A percentile compares a stretch with the other conserved stretches of the same genome.
These are phyloP conservation scores for Phytophthora fragariae DNA, from an alignment of 352 stramenopile genomes.

Conservation along the genomic window DNA sequence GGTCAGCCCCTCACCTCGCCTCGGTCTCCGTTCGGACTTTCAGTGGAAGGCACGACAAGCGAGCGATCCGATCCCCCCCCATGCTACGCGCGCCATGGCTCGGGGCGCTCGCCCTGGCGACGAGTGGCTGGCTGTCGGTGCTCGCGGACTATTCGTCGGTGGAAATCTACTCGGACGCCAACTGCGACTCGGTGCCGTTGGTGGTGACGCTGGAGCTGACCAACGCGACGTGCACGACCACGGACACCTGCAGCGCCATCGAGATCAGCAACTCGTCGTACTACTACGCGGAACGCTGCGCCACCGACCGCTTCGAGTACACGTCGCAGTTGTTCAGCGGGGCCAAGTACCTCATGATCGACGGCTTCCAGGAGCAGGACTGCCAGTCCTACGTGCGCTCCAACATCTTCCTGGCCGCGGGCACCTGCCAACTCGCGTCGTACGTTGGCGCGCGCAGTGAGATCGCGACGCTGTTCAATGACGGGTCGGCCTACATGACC, in stretches of 20 bases:
- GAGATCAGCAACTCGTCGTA: constrained; percentile 48
- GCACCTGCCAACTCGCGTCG: constrained; percentile 48
- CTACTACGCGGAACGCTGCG: constrained; percentile 44
- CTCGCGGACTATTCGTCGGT: constrained; percentile 38
- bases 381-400: constrained; percentile 39
- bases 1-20: constrained; percentile 5
- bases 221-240: constrained; percentile 27
- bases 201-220: constrained; percentile 40
- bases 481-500: constrained; percentile 48
- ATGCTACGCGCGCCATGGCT: constrained; percentile 42
- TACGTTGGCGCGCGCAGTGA: constrained; percentile 43
- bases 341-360: constrained; percentile 50
- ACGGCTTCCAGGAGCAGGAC: constrained; percentile 33
- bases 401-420: constrained; percentile 43
- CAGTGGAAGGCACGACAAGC: constrained; percentile 29
- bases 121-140: constrained; percentile 20
- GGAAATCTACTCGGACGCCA: constrained; percentile 48
- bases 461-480: constrained; percentile 44
- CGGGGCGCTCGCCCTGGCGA: constrained; percentile 31
- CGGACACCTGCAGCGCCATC: constrained; percentile 35
- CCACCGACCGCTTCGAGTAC: constrained; percentile 43
- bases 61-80: not conserved
- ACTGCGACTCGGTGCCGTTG: constrained; percentile 41
- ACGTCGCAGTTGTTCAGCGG: constrained; percentile 41
- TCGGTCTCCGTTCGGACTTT: constrained; percentile 31